Percentiles rank a stretch among this genome's conserved stretches.
phyloP scores from a whole-genome alignment of 2,329 filamentous ascomycete species.

The Pseudopyrenochaeta lycopersici region DNA sequence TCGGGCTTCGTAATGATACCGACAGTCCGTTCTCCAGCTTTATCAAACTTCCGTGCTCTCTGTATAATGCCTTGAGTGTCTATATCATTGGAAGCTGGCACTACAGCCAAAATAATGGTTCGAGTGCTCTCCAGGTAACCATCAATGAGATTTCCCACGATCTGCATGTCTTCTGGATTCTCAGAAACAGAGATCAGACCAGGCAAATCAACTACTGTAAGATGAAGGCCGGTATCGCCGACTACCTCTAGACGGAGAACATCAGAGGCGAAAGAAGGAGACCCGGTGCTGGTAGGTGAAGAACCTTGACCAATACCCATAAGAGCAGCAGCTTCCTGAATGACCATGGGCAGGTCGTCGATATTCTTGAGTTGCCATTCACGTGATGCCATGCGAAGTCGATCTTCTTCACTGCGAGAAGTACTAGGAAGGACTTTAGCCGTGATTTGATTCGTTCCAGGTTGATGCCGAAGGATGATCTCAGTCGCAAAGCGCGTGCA shows the following conservation, averaged over 20 bases:
- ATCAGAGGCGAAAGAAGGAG: constrained; percentile 45
- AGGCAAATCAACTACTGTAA: constrained; percentile 54
- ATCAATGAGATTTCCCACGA: constrained; percentile 19
- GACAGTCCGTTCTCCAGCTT: constrained; percentile 55
- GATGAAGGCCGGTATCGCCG: constrained; percentile 42
- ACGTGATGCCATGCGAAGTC: constrained; percentile 45
- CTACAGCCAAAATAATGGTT: constrained; percentile 29
- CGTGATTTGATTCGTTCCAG: constrained; percentile 13
- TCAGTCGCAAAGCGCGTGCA: constrained; percentile 68
- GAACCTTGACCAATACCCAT: constrained; percentile 54
- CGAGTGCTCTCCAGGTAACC: constrained; percentile 26
- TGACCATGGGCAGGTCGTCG: constrained; percentile 55
- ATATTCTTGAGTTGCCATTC: constrained; percentile 38
- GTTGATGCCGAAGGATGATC: constrained; percentile 53
- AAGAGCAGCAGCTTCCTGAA: constrained; percentile 58
- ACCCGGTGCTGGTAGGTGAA: constrained; percentile 12
- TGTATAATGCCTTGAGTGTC: constrained; percentile 65
- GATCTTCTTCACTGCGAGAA: constrained; percentile 28
- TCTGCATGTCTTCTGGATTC: constrained; percentile 15
- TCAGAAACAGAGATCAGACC: constrained; percentile 47
- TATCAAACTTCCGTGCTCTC: constrained; percentile 57
- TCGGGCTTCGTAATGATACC: constrained; percentile 66
- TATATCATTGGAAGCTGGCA: constrained; percentile 51
- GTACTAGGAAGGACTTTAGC: constrained; percentile 8
- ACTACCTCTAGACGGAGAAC: constrained; percentile 52